phyloP scores from a whole-genome alignment of 2,329 filamentous ascomycete genomes.

The Verticillium nubilum region DNA sequence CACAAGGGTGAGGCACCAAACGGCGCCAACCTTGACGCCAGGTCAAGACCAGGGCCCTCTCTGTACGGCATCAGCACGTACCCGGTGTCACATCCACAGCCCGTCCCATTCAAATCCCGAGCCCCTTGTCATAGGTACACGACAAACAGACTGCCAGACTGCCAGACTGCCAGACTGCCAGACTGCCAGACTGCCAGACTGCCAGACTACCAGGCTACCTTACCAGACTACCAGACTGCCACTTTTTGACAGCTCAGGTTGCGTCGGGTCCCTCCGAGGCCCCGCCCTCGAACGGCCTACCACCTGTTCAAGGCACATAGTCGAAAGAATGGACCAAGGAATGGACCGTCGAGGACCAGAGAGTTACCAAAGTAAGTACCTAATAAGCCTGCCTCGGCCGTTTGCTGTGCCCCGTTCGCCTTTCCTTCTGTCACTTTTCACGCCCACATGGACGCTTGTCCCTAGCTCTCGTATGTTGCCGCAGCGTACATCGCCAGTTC shows the following conservation, averaged over 20 bases:
- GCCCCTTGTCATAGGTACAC: no score
- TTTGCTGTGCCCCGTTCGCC: not conserved
- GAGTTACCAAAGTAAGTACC: no score
- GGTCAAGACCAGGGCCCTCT: not conserved
- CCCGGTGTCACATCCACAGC: not conserved
- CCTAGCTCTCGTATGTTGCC: not conserved
- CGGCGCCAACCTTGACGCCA: not conserved
- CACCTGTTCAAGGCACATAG: not conserved
- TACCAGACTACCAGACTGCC: not conserved
- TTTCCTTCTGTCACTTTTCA: not conserved
- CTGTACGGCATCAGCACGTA: not conserved
- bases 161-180: no score
- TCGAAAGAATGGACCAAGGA: not conserved
- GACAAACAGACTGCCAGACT: no score
- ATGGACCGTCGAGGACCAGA: not conserved
- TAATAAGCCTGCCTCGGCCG: not conserved
- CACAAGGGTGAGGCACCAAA: not conserved
- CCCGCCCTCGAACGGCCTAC: not conserved
- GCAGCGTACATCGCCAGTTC: not conserved
- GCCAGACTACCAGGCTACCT: not conserved
- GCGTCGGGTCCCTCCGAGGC: not conserved
- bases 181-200: no score
- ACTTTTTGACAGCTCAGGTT: not conserved
- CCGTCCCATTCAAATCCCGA: not conserved
- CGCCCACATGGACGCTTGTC: not conserved